Conservation (phyloP, 176 grass and related monocot species). For the Eragrostis curvula region DNA sequence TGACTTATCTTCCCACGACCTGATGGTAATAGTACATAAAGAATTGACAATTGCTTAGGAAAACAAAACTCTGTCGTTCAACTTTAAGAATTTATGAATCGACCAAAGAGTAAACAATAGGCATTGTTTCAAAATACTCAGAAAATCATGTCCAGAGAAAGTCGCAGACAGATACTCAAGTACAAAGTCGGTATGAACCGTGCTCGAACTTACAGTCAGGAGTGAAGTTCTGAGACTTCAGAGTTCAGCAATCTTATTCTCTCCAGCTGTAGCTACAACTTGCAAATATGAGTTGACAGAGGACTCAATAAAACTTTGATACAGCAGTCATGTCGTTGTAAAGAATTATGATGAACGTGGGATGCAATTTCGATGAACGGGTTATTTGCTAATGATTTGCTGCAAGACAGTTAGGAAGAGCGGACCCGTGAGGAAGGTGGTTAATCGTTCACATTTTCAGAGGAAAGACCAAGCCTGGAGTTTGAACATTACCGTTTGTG, state of each 20-base stretch:
- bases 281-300: not conserved
- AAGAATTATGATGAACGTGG: not conserved
- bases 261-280: not conserved
- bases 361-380: not conserved
- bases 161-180: not conserved
- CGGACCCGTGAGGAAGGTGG: not conserved
- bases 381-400: too few relatives aligned
- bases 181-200: too few relatives aligned
- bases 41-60: not conserved
- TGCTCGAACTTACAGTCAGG: too few relatives aligned
- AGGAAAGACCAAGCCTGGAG: too few relatives aligned
- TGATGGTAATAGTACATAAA: not conserved
- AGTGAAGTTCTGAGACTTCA: not conserved
- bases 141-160: constrained; percentile 11
- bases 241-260: not conserved
- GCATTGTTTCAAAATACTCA: not conserved
- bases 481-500: not conserved
- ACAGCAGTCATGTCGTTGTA: not conserved
- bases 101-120: not conserved
- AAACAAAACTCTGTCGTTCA: not conserved
- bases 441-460: not conserved
- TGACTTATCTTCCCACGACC: not conserved
- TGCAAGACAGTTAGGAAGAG: not conserved
- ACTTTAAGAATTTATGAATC: not conserved
- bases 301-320: not conserved